Conservation (phyloP, 75 land plant species). For the Pinus taeda region DNA sequence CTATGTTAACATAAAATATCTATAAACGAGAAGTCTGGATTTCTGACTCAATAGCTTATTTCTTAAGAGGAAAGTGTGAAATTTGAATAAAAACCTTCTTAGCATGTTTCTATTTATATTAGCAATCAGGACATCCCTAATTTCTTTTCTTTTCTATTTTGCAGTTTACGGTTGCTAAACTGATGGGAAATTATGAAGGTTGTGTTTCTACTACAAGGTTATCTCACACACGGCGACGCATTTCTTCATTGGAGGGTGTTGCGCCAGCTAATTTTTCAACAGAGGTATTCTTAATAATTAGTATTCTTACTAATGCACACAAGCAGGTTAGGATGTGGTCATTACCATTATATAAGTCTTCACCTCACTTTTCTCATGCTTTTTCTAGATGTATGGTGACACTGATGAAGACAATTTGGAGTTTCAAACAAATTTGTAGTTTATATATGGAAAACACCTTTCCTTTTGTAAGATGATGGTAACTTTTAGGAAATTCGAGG, state of each 20-base stretch:
- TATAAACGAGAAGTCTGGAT: not conserved
- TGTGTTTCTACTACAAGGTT: slow-evolving; percentile 50
- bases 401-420: not conserved
- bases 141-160: not conserved
- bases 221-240: slow-evolving; percentile 55
- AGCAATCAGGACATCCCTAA: not conserved
- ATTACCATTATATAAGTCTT: not conserved
- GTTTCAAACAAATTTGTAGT: not conserved
- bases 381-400: slow-evolving; percentile 1
- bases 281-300: slow-evolving; percentile 52
- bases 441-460: not conserved
- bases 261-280: slow-evolving; percentile 73
- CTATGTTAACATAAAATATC: not conserved
- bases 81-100: not conserved
- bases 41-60: not conserved
- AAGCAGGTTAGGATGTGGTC: not conserved
- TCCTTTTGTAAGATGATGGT: not conserved
- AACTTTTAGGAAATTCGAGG: not conserved
- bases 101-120: not conserved
- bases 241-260: slow-evolving; percentile 45
- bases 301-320: not conserved
- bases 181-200: slow-evolving; percentile 60
- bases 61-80: not conserved
- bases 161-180: slow-evolving; percentile 51
- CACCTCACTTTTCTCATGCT: not conserved